These are phyloP conservation scores for Salvia sclarea DNA, from an alignment of 305 asterid species.

Conservation along the genomic window DNA sequence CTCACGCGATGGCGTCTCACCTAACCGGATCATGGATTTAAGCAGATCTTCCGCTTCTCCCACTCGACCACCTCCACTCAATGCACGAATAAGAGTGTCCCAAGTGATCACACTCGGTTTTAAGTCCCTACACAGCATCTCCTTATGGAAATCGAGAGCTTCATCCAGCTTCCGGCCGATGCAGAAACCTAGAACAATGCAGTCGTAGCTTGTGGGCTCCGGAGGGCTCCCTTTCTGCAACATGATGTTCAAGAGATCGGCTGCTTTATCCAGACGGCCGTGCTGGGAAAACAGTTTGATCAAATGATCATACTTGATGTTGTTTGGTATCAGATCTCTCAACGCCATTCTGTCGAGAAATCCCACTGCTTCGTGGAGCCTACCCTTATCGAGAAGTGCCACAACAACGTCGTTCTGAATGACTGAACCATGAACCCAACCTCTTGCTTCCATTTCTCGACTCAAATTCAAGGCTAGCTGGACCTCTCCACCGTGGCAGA, in stretches of 20 bases:
- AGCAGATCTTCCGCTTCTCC: slow-evolving; percentile 66
- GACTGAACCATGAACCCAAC: slow-evolving; percentile 60
- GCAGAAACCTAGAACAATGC: slow-evolving; percentile 54
- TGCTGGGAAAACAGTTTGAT: slow-evolving; percentile 63
- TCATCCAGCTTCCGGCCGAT: slow-evolving; percentile 38
- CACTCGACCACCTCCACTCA: slow-evolving; percentile 45
- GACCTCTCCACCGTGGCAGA: slow-evolving; percentile 45
- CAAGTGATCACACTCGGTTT: slow-evolving; percentile 55
- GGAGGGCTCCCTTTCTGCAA: slow-evolving; percentile 52
- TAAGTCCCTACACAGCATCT: slow-evolving; percentile 62
- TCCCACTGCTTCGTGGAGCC: slow-evolving; percentile 48
- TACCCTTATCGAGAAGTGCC: slow-evolving; percentile 43
- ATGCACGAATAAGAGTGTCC: slow-evolving; percentile 45
- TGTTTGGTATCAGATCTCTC: slow-evolving; percentile 45
- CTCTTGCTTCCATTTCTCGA: slow-evolving; percentile 62
- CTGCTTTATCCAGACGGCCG: slow-evolving; percentile 56
- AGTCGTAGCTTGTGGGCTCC: slow-evolving; percentile 58
- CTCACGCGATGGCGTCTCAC: slow-evolving; percentile 66
- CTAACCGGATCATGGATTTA: slow-evolving; percentile 47
- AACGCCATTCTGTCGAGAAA: slow-evolving; percentile 52
- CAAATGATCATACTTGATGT: slow-evolving; percentile 47
- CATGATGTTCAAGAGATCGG: slow-evolving; percentile 63
- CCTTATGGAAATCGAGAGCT: slow-evolving; percentile 66
- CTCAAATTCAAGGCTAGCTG: slow-evolving; percentile 61
- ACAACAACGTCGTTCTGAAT: slow-evolving; percentile 53